Evolutionary conservation across 441 rosid species (phyloP).

Genomic region (Pelargonium cotyledonis): DNA sequence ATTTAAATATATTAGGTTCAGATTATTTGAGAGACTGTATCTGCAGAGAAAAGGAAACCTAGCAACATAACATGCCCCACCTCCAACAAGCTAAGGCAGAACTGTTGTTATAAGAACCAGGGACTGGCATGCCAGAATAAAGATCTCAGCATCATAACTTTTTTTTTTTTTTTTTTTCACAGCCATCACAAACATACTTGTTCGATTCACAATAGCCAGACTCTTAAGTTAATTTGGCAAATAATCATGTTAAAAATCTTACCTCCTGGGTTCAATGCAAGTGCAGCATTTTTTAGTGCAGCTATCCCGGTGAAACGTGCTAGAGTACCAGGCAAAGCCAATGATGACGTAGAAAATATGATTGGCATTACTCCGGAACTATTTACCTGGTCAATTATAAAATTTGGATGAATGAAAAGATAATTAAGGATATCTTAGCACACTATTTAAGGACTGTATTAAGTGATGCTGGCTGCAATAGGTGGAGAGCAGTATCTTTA

Average conservation of each 20-base stretch:
- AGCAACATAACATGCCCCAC: background rate
- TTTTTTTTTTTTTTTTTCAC: too few species aligned
- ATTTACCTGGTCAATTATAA: conserved; percentile 47
- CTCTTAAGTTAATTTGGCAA: too few species aligned
- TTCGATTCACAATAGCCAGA: too few species aligned
- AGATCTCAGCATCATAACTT: too few species aligned
- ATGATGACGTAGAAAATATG: conserved; percentile 88
- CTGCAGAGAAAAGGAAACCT: background rate
- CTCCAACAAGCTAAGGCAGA: too few species aligned
- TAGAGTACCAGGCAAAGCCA: conserved; percentile 89
- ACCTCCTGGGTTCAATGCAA: conserved; percentile 92
- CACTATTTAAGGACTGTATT: background rate
- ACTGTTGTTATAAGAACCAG: too few species aligned
- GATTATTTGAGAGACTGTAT: background rate
- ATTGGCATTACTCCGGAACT: conserved; percentile 98
- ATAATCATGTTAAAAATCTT: conserved; percentile 13
- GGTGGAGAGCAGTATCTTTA: background rate
- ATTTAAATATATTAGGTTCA: conserved; percentile 4
- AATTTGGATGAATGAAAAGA: conserved; percentile 8
- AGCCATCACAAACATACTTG: too few species aligned
- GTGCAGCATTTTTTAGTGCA: conserved; percentile 75
- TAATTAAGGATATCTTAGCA: background rate
- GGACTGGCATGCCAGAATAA: too few species aligned
- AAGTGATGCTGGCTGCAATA: conserved; percentile 1
- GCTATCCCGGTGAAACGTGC: conserved; percentile 84